Percentiles rank a stretch among this genome's conserved stretches.
Conservation (phyloP, 805 yeast genomes). For the Zygosaccharomyces rouxii region DNA sequence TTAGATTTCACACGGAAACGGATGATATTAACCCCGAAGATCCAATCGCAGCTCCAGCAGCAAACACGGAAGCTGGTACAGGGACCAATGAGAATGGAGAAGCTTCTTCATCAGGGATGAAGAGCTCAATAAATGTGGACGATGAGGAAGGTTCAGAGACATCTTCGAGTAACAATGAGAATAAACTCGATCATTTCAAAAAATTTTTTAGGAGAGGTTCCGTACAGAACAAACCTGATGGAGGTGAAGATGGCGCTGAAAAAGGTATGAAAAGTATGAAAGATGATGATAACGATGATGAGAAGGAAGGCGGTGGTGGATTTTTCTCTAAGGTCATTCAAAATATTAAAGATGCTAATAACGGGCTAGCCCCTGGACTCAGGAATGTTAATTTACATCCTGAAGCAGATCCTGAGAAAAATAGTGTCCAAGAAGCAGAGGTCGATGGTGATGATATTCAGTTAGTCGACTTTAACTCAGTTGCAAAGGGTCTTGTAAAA, state of each 20-base stretch:
- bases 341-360: constrained; percentile 26
- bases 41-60: neutral
- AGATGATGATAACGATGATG: constrained; percentile 16
- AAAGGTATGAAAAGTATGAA: constrained; percentile 14
- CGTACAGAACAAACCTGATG: constrained; percentile 5
- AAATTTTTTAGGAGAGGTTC: constrained; percentile 21
- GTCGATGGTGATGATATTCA: constrained; percentile 40
- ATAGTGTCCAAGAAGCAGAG: constrained; percentile 22
- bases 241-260: neutral
- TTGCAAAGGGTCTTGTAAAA: constrained; percentile 52
- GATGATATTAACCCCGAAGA: neutral
- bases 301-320: constrained; percentile 23
- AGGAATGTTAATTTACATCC: constrained; percentile 14
- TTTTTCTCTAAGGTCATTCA: constrained; percentile 32
- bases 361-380: constrained; percentile 38
- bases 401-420: constrained; percentile 37
- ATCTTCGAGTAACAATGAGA: constrained; percentile 14
- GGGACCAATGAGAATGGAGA: constrained; percentile 9
- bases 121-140: constrained; percentile 1
- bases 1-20: constrained; percentile 10
- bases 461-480: constrained; percentile 42
- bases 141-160: constrained; percentile 15
- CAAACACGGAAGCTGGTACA: neutral
- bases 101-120: neutral
- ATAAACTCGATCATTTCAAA: constrained; percentile 22